phyloP scores from a whole-genome alignment of 2,329 filamentous ascomycete genomes.

The Zymoseptoria brevis region DNA sequence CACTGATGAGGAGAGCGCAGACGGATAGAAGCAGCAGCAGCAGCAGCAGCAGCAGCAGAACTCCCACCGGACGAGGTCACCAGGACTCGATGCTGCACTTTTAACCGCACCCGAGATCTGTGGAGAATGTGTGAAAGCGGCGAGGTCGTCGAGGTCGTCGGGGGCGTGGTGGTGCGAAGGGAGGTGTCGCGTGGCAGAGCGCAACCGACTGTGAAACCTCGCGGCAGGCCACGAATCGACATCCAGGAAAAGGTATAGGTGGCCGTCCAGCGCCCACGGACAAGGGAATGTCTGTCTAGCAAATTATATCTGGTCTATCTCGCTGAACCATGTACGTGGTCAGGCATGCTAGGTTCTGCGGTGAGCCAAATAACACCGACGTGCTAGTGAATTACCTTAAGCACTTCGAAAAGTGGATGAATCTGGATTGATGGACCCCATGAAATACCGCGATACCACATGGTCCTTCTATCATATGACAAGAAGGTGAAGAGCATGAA shows the following conservation, averaged over 20 bases:
- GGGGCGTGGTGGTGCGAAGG: not conserved
- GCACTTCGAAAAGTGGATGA: not conserved
- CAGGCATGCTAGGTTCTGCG: not conserved
- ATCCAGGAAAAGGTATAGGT: conserved; percentile 2
- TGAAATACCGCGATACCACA: not conserved
- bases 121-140: conserved; percentile 1
- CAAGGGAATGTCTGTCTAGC: not conserved
- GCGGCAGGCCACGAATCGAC: conserved; percentile 1
- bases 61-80: conserved; percentile 1
- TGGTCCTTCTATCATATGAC: no score
- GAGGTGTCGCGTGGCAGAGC: not conserved
- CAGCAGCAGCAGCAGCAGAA: conserved; percentile 1
- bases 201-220: conserved; percentile 1
- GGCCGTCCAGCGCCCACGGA: not conserved
- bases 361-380: not conserved
- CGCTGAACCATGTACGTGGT: not conserved
- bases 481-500: not conserved
- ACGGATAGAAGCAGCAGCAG: not conserved
- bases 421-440: not conserved
- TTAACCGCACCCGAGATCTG: not conserved
- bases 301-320: not conserved
- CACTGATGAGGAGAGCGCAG: conserved; percentile 26
- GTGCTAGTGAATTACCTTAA: not conserved
- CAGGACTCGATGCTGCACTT: conserved; percentile 12
- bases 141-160: conserved; percentile 2